Percentiles rank a stretch among this genome's conserved stretches.
phyloP scores from a whole-genome alignment of 176 grass and related monocot genomes.

The Saccharum spontaneum region DNA sequence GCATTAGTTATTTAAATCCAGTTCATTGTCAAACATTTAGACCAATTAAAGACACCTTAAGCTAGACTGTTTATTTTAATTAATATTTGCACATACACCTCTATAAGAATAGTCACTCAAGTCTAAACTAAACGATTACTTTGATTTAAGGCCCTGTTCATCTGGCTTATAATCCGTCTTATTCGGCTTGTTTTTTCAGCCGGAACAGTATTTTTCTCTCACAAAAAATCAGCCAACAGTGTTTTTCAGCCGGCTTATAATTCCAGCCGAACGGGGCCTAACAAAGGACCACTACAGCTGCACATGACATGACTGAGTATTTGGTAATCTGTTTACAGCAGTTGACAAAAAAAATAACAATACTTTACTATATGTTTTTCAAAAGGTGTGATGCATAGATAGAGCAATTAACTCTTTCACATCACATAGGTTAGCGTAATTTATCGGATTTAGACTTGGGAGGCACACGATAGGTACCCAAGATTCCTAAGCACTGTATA shows the following conservation, averaged over 20 bases:
- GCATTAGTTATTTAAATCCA: not conserved
- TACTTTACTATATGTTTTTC: not conserved
- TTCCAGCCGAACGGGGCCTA: too few relatives aligned
- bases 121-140: not conserved
- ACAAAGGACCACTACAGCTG: not conserved
- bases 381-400: not conserved
- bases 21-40: not conserved
- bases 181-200: too few relatives aligned
- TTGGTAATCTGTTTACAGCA: not conserved
- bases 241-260: too few relatives aligned
- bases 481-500: slow-evolving; percentile 24
- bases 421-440: not conserved
- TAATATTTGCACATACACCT: not conserved
- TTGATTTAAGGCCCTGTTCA: too few relatives aligned
- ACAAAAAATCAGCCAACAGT: too few relatives aligned
- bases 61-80: too few relatives aligned
- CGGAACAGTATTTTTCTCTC: too few relatives aligned
- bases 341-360: not conserved
- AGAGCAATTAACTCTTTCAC: not conserved
- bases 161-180: too few relatives aligned
- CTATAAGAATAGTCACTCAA: not conserved
- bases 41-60: not conserved
- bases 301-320: not conserved
- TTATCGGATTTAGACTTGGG: not conserved
- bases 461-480: not conserved